Conservation (phyloP, 805 yeast genomes). For the Pichia ethanolica region DNA sequence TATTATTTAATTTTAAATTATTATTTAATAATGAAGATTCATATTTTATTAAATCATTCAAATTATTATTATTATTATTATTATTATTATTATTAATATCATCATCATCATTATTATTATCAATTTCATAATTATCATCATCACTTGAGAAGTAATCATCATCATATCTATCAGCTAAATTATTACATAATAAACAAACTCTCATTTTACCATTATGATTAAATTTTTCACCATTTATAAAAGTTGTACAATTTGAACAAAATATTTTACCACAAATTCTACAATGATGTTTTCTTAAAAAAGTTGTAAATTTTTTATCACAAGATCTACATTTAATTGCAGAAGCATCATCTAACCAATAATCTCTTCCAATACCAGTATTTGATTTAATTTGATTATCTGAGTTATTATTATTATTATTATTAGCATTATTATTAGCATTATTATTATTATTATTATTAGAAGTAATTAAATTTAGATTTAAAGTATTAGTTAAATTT, state of each 20-base stretch:
- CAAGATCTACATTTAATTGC: slow-evolving; percentile 85
- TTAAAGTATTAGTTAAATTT: neutral
- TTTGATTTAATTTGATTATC: slow-evolving; percentile 15
- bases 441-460: too few species aligned
- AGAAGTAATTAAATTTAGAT: neutral
- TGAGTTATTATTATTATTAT: neutral
- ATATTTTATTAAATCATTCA: too few species aligned
- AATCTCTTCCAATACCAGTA: slow-evolving; percentile 58
- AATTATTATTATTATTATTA: too few species aligned
- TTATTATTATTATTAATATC: neutral
- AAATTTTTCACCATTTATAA: slow-evolving; percentile 60
- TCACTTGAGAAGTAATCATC: slow-evolving; percentile 63
- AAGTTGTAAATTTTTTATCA: slow-evolving; percentile 71
- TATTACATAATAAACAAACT: slow-evolving; percentile 67
- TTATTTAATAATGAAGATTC: too few species aligned
- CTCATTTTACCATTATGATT: slow-evolving; percentile 62
- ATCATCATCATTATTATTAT: neutral
- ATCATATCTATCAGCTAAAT: slow-evolving; percentile 56
- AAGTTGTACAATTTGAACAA: slow-evolving; percentile 73
- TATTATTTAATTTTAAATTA: too few species aligned
- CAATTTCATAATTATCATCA: slow-evolving; percentile 14
- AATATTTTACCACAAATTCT: slow-evolving; percentile 94
- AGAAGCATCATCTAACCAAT: slow-evolving; percentile 95
- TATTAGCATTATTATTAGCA: too few species aligned
- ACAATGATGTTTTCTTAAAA: slow-evolving; percentile 90